phyloP scores from a whole-genome alignment of 2,329 filamentous ascomycete species.

The Colletotrichum sp. region DNA sequence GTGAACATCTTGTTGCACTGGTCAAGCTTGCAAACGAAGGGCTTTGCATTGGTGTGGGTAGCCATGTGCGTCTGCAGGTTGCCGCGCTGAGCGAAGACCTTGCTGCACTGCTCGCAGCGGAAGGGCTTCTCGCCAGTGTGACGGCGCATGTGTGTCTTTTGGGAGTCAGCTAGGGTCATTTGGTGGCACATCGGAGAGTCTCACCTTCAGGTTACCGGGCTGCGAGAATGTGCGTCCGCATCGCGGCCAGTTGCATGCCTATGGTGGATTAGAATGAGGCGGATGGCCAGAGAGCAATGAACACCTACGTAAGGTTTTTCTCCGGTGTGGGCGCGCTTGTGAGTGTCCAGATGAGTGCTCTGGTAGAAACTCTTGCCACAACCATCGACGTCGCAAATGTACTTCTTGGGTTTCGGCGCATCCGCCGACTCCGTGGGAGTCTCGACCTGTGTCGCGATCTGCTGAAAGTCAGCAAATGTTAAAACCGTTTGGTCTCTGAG shows the following conservation, averaged over 20 bases:
- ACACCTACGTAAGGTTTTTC: constrained; percentile 83
- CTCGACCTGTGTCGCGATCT: not conserved
- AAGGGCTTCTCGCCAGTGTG: constrained; percentile 90
- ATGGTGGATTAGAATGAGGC: constrained; percentile 26
- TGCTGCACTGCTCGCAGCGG: constrained; percentile 78
- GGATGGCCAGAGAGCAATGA: not conserved
- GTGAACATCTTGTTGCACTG: constrained; percentile 88
- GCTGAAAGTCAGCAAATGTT: not conserved
- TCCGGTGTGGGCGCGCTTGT: constrained; percentile 86
- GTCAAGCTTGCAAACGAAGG: constrained; percentile 81
- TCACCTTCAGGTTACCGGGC: constrained; percentile 85
- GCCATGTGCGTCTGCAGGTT: constrained; percentile 85
- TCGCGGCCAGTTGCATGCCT: constrained; percentile 71
- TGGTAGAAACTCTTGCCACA: constrained; percentile 87
- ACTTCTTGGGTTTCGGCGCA: constrained; percentile 55
- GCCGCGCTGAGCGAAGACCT: constrained; percentile 82
- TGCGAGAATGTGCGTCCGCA: constrained; percentile 88
- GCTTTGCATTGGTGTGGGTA: constrained; percentile 78
- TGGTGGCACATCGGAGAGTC: constrained; percentile 20
- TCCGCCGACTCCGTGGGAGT: not conserved
- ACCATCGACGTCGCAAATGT: constrained; percentile 73
- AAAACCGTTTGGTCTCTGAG: no score
- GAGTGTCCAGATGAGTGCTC: constrained; percentile 92
- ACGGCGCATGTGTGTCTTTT: constrained; percentile 80
- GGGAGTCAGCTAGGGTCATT: not conserved